Conservation (phyloP, 2,329 filamentous ascomycete genomes). For the Alternaria brassicicola region DNA sequence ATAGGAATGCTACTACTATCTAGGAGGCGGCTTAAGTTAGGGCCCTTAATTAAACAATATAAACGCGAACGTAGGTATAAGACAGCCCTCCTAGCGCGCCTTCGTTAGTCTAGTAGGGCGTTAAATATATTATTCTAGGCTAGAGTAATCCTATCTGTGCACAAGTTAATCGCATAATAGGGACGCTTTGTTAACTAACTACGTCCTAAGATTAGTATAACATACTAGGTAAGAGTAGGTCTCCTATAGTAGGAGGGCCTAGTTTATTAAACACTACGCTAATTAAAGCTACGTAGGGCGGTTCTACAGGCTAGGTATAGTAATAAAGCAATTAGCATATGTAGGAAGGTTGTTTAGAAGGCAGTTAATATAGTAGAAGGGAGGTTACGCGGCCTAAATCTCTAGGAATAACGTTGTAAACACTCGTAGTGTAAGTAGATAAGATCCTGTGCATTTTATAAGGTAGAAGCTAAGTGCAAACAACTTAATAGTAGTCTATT, state of each 20-base stretch:
- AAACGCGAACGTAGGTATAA: too few relatives aligned
- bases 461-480: background rate
- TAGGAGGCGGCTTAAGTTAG: too few relatives aligned
- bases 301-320: background rate
- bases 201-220: background rate
- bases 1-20: too few relatives aligned
- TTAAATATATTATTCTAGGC: too few relatives aligned
- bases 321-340: too few relatives aligned
- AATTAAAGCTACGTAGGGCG: background rate
- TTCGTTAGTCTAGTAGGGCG: too few relatives aligned
- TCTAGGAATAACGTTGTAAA: background rate
- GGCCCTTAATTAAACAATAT: too few relatives aligned
- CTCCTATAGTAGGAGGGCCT: background rate
- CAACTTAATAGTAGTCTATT: background rate
- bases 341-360: background rate
- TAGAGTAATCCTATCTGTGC: too few relatives aligned
- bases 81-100: too few relatives aligned
- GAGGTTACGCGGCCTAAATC: background rate
- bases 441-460: background rate
- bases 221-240: background rate
- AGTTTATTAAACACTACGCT: background rate
- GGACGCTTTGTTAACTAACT: background rate
- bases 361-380: background rate
- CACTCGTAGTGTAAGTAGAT: background rate
- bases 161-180: background rate